Base-by-base conservation (phyloP, 2,329 filamentous ascomycete species). In the Cladophialophora carrionii region DNA sequence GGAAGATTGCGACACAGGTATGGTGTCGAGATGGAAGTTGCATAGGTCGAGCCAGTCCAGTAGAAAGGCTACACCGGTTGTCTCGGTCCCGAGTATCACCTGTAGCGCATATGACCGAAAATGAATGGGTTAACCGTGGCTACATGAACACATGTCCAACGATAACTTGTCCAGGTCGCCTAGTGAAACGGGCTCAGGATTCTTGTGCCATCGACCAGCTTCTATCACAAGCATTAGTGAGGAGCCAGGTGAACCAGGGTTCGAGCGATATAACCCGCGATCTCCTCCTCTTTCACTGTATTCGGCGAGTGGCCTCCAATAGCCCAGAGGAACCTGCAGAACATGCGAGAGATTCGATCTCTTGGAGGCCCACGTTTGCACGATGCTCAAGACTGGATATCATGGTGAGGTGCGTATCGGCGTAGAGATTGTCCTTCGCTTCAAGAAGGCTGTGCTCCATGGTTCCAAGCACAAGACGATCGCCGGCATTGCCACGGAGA, bases 341-440 rank as follows among this genome's bases (percentile, higher is more conserved):
- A 90, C 81, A 0, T 87, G 89, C 1, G 86, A 85, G 0, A 88
- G 88, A 76, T 96, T 92, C 24, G 92, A 84, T 0, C 91, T 96
- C 82, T 90, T 91, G 72, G 95, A 82, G 0, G 92, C 93, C 20
- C 20, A 60, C 78, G 94, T 94, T 74, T 89, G 82, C 64, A 96
- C 87, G 4, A 92, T 90, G 72, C 96, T 92, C 2, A 92, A 85
- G 90, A 96, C 74, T 92, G 90, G 8, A 88, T 84, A n/a, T 96
- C 83, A 53, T 90, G 83, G 34, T 87, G 69, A 92, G 83, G n/a
- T n/a, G n/a, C 46, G 94, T 83, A 72, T 92, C 88, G 55, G 87
- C 77, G 24, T 90, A 91, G 74, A 92, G 12, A n/a, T 32, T 57
- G 46, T 57, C 90, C 46, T 85, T 79, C 78, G 92, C 90, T 0